Conservation (phyloP, 2,329 filamentous ascomycete species). For the Penicillium hordei region DNA sequence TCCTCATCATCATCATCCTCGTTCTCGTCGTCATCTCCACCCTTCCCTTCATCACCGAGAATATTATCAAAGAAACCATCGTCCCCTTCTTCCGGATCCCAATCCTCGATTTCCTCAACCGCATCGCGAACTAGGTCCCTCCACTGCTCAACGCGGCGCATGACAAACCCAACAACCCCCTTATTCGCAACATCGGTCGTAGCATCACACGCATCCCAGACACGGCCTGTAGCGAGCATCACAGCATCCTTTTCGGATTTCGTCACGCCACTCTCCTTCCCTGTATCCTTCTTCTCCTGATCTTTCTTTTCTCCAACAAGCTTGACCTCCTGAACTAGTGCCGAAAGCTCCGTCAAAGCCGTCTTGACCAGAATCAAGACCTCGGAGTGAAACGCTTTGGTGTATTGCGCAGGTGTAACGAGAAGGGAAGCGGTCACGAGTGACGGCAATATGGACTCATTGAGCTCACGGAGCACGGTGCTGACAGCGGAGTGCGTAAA, state of each 20-base stretch:
- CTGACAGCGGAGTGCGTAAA: slow-evolving; percentile 76
- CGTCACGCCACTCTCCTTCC: slow-evolving; percentile 31
- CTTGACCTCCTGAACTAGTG: slow-evolving; percentile 60
- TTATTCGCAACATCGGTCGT: slow-evolving; percentile 62
- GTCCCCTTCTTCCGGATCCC: slow-evolving; percentile 71
- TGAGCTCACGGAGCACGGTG: slow-evolving; percentile 70
- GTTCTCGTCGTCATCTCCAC: slow-evolving; percentile 19
- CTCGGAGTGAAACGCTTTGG: slow-evolving; percentile 63
- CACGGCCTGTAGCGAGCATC: slow-evolving; percentile 69
- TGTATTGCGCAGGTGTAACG: slow-evolving; percentile 63
- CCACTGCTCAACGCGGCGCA: slow-evolving; percentile 71
- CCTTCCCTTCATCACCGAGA: slow-evolving; percentile 32
- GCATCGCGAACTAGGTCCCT: slow-evolving; percentile 76
- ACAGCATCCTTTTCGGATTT: slow-evolving; percentile 50
- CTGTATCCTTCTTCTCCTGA: slow-evolving; percentile 38
- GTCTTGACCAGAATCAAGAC: slow-evolving; percentile 59
- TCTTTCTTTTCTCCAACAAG: slow-evolving; percentile 47
- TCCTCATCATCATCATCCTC: slow-evolving; percentile 21
- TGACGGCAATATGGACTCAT: slow-evolving; percentile 69
- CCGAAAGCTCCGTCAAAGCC: slow-evolving; percentile 62
- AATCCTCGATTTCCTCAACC: slow-evolving; percentile 81
- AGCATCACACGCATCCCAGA: slow-evolving; percentile 82
- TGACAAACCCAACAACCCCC: slow-evolving; percentile 69
- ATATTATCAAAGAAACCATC: slow-evolving; percentile 53
- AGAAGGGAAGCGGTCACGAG: slow-evolving; percentile 69